These are phyloP conservation scores for Penicillium steckii DNA, from an alignment of 495 filamentous ascomycete species.

Conservation along the genomic window DNA sequence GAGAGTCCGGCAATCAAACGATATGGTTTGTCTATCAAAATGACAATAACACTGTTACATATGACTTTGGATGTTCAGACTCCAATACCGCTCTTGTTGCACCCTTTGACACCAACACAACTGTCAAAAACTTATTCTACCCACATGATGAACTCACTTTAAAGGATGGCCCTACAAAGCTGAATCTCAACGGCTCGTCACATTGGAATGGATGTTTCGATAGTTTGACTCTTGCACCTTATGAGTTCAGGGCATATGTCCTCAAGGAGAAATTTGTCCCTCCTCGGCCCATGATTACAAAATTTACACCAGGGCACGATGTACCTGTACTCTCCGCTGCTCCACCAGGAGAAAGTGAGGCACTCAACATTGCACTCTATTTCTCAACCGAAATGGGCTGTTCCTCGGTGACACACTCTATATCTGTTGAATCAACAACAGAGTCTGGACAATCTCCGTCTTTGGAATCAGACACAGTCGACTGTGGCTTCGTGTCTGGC, in stretches of 20 bases:
- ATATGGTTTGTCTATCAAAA: slow-evolving; percentile 72
- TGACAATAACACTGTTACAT: slow-evolving; percentile 53
- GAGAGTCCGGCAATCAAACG: slow-evolving; percentile 47
- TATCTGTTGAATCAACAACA: slow-evolving; percentile 56
- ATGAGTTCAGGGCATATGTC: slow-evolving; percentile 64
- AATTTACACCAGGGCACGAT: slow-evolving; percentile 66
- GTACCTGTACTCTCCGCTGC: slow-evolving; percentile 52
- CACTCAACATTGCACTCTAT: slow-evolving; percentile 50
- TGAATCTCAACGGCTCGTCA: slow-evolving; percentile 44
- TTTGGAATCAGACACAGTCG: slow-evolving; percentile 40
- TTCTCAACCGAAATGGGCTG: slow-evolving; percentile 68
- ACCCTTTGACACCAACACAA: slow-evolving; percentile 54
- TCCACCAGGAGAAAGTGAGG: slow-evolving; percentile 41
- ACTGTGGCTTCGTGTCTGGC: slow-evolving; percentile 36
- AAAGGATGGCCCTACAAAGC: slow-evolving; percentile 32
- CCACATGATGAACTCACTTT: slow-evolving; percentile 59
- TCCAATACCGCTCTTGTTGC: slow-evolving; percentile 50
- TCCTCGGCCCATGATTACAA: slow-evolving; percentile 66
- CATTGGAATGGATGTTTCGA: slow-evolving; percentile 57
- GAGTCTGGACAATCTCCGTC: slow-evolving; percentile 39
- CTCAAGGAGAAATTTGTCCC: slow-evolving; percentile 47
- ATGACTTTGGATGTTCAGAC: slow-evolving; percentile 59
- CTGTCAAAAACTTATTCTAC: slow-evolving; percentile 67
- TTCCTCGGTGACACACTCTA: slow-evolving; percentile 45
- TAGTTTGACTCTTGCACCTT: slow-evolving; percentile 52